A percentile compares a stretch with the other conserved stretches of the same genome.
phyloP scores from a whole-genome alignment of 805 yeast genomes.

The Scheffersomyces spartinae region DNA sequence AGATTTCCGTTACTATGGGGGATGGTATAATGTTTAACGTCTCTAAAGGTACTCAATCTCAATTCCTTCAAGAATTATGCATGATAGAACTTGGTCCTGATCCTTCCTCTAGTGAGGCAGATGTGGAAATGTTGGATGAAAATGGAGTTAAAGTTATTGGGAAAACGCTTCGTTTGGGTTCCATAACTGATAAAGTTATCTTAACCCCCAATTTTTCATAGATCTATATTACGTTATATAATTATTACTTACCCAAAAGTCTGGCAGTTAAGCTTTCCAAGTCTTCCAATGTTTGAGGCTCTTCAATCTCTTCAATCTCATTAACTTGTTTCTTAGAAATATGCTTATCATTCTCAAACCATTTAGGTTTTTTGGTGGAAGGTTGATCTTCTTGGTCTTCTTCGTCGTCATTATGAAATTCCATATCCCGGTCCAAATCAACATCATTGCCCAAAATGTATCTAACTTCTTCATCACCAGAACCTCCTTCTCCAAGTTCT shows the following conservation, averaged over 20 bases:
- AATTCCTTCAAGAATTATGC: constrained; percentile 65
- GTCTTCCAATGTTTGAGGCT: constrained; percentile 87
- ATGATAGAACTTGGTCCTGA: constrained; percentile 42
- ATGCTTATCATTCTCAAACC: constrained; percentile 32
- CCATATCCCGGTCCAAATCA: constrained; percentile 39
- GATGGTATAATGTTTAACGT: constrained; percentile 53
- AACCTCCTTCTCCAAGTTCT: constrained; percentile 7
- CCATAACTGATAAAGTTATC: constrained; percentile 17
- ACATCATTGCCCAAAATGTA: constrained; percentile 17
- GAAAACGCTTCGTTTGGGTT: constrained; percentile 16
- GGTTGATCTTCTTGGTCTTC: constrained; percentile 20
- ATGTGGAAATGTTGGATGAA: constrained; percentile 9
- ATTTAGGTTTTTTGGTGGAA: constrained; percentile 31
- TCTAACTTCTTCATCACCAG: constrained; percentile 13
- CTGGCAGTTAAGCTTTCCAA: constrained; percentile 74
- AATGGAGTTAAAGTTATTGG: constrained; percentile 12
- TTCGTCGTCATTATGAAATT: constrained; percentile 15
- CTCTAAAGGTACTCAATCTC: constrained; percentile 55
- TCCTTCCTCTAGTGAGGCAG: too few species aligned
- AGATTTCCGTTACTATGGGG: constrained; percentile 63
- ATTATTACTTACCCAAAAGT: constrained; percentile 16
- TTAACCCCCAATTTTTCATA: constrained; percentile 12
- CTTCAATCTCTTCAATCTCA: constrained; percentile 51
- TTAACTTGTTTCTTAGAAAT: constrained; percentile 10
- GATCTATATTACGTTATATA: not conserved